These are phyloP conservation scores for Williopsis jadinii DNA, from an alignment of 1,139 yeast species.

Conservation along the genomic window DNA sequence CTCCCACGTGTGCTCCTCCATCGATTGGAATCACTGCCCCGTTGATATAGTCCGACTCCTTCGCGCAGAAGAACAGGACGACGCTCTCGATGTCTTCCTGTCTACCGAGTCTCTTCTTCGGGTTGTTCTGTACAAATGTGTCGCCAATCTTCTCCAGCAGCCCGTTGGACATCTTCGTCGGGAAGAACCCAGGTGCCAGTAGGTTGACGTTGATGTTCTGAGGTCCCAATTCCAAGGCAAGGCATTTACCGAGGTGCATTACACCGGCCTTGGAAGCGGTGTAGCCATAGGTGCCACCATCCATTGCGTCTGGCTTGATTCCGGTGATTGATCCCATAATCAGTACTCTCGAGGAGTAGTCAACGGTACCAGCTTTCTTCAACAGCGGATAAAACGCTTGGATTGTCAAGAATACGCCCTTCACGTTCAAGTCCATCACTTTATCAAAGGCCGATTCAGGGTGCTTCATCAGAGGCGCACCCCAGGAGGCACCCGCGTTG, in stretches of 20 bases:
- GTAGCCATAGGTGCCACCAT: slow-evolving; percentile 59
- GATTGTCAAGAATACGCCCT: slow-evolving; percentile 65
- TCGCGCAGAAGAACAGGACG: slow-evolving; percentile 53
- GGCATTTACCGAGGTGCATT: slow-evolving; percentile 57
- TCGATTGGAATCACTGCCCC: slow-evolving; percentile 72
- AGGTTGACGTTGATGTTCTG: slow-evolving; percentile 59
- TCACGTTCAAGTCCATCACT: slow-evolving; percentile 57
- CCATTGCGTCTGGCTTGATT: slow-evolving; percentile 36
- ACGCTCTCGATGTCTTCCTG: slow-evolving; percentile 55
- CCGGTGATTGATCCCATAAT: slow-evolving; percentile 62
- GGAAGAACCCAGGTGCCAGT: slow-evolving; percentile 76
- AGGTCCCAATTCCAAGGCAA: slow-evolving; percentile 63
- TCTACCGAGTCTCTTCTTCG: slow-evolving; percentile 58
- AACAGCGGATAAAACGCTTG: slow-evolving; percentile 56
- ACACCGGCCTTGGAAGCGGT: slow-evolving; percentile 75
- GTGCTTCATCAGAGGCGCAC: slow-evolving; percentile 55
- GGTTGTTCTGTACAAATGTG: slow-evolving; percentile 42
- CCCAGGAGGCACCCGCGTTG: slow-evolving; percentile 83
- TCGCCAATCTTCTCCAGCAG: slow-evolving; percentile 49
- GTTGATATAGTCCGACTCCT: slow-evolving; percentile 55
- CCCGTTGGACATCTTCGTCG: slow-evolving; percentile 71
- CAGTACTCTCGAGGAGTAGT: slow-evolving; percentile 60
- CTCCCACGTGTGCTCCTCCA: slow-evolving; percentile 47
- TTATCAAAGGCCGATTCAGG: slow-evolving; percentile 58
- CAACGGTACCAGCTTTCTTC: slow-evolving; percentile 44